Evolutionary conservation across 1,284 basidiomycete genomes (phyloP).

Genomic region (Ceratobasidium sp.): DNA sequence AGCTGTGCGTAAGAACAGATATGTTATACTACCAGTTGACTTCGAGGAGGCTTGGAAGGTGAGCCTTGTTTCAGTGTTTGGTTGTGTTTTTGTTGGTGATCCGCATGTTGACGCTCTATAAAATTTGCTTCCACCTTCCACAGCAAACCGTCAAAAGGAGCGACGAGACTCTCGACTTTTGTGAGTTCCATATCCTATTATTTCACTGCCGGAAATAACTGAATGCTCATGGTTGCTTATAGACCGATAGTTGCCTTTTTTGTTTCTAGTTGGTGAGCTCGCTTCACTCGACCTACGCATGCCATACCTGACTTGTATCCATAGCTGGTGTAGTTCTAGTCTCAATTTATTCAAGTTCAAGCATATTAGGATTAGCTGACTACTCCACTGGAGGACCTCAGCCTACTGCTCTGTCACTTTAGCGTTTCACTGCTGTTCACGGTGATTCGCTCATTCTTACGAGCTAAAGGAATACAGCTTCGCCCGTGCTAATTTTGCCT

Average conservation of each 20-base stretch:
- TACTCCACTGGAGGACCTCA: not conserved
- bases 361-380: constrained; percentile 23
- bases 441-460: constrained; percentile 79
- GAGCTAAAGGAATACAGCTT: constrained; percentile 66
- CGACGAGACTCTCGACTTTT: constrained; percentile 95
- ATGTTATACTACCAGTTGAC: constrained; percentile 95
- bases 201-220: not conserved
- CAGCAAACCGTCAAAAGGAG: constrained; percentile 92
- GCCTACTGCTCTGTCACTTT: constrained; percentile 63
- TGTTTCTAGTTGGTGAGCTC: constrained; percentile 46
- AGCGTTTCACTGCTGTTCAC: constrained; percentile 68
- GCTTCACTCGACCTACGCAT: constrained; percentile 1
- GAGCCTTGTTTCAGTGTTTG: constrained; percentile 52
- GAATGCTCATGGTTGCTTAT: constrained; percentile 41
- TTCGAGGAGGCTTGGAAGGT: constrained; percentile 99
- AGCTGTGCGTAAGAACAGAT: constrained; percentile 98
- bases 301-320: constrained; percentile 23
- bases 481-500: constrained; percentile 59
- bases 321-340: constrained; percentile 32
- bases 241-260: constrained; percentile 48
- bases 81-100: constrained; percentile 51
- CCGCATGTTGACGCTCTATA: constrained; percentile 40
- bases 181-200: constrained; percentile 61
- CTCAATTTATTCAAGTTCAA: constrained; percentile 8
- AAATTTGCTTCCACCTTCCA: constrained; percentile 47